Conservation (phyloP, 768 basidiomycete genomes). For the Tulasnella sp. region DNA sequence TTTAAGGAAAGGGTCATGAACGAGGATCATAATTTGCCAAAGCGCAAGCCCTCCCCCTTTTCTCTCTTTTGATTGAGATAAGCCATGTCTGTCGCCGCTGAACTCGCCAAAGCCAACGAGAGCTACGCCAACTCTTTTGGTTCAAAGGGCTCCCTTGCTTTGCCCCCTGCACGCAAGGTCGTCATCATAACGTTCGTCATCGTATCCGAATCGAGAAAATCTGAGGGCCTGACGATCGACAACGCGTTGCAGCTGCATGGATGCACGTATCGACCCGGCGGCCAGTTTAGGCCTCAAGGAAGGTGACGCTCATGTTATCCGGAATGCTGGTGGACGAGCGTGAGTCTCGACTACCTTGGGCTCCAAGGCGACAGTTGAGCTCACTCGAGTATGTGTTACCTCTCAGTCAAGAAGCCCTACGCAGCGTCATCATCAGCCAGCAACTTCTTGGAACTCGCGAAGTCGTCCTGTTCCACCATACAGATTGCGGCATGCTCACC, state of each 20-base stretch:
- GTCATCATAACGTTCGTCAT: constrained; percentile 43
- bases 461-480: constrained; percentile 71
- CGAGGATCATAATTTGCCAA: too few relatives aligned
- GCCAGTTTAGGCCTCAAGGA: constrained; percentile 63
- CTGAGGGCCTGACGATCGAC: neutral
- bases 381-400: constrained; percentile 4
- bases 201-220: constrained; percentile 26
- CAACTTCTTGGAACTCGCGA: constrained; percentile 70
- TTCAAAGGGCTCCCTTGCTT: constrained; percentile 43
- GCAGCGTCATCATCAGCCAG: constrained; percentile 71
- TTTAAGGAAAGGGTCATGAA: neutral
- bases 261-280: constrained; percentile 67
- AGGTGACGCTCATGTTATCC: constrained; percentile 72
- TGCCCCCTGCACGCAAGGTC: constrained; percentile 51
- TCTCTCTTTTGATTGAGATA: neutral
- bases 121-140: constrained; percentile 54
- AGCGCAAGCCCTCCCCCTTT: neutral
- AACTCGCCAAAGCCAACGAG: constrained; percentile 45
- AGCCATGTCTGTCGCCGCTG: constrained; percentile 34
- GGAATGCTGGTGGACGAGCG: constrained; percentile 73
- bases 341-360: constrained; percentile 45
- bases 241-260: constrained; percentile 65
- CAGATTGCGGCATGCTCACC: constrained; percentile 72
- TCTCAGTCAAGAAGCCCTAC: constrained; percentile 62
- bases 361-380: neutral